Base-by-base conservation (phyloP, 139 green algal genomes). In the Volvox reticuliferus region DNA sequence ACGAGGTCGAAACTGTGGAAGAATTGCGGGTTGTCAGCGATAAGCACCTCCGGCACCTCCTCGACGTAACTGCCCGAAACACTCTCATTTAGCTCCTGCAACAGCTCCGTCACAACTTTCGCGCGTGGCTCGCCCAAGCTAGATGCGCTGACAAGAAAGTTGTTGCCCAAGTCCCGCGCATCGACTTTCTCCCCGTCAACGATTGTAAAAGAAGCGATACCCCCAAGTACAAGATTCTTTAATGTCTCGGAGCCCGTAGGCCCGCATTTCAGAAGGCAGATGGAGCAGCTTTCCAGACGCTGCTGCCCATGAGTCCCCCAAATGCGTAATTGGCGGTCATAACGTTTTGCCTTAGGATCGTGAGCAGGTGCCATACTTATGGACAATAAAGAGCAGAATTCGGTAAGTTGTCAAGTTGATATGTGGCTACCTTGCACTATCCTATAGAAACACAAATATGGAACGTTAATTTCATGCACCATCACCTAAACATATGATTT, bases 141-240 rank as follows among this genome's bases (percentile, higher is more conserved):
- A 14, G 81, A 84, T 0, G 88, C 55, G 28, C 95, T 91, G 71
- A 99, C 89, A n/a, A 99, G 87, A 82, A 98, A 99, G 91, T 99
- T 99, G 94, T 99, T 99, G 32, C 98, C 98, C 14, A 99, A 82
- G 89, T 99, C 98, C 2, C 81, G 32, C 16, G 95, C 78, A 21
- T 88, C 84, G 16, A 99, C 97, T 55, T 94, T 95, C 17, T 80
- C 86, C 0, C 92, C 95, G 87, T 99, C 98, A 26, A 99, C 96
- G 22, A 99, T 94, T 0, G 98, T 99, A 94, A 99, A 99, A 1
- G 95, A 95, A 12, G 93, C 94, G 20, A 99, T 99, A 89, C 98
- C 98, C 0, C 98, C 98, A 37, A 99, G 95, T 0, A 99, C 98
- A 26, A 99, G 92, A 90, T 99, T 99, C 89, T 99, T 99, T 17